These are phyloP conservation scores for Tarenaya hassleriana DNA, from an alignment of 345 rosid species.

Conservation along the genomic window DNA sequence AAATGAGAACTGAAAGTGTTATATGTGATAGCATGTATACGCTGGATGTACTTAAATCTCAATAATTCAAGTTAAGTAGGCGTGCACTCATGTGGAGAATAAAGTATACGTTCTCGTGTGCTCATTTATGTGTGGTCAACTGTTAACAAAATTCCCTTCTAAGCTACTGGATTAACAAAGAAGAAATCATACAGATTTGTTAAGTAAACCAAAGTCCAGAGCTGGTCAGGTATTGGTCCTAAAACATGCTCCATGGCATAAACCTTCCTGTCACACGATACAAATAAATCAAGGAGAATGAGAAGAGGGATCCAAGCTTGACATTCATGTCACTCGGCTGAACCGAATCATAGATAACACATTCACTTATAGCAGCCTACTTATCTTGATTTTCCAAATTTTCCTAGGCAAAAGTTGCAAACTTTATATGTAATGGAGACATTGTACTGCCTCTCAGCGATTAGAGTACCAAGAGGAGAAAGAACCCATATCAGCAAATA, in stretches of 20 bases:
- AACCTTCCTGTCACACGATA: slow-evolving; percentile 29
- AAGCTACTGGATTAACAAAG: neutral
- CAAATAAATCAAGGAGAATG: neutral
- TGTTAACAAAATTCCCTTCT: too few relatives aligned
- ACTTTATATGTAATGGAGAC: neutral
- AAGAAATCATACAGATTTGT: slow-evolving; percentile 26
- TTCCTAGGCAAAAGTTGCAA: neutral
- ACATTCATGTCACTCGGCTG: neutral
- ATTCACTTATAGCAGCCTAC: too few relatives aligned
- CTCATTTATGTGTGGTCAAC: too few relatives aligned
- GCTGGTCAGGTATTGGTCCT: slow-evolving; percentile 29
- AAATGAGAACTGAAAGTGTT: slow-evolving; percentile 5
- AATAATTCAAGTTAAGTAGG: neutral
- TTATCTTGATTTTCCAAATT: too few relatives aligned
- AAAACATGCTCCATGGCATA: slow-evolving; percentile 7
- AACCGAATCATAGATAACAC: too few relatives aligned
- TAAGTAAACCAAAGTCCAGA: slow-evolving; percentile 31
- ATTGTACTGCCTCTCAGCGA: too few relatives aligned
- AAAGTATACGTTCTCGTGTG: too few relatives aligned
- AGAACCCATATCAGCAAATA: too few relatives aligned
- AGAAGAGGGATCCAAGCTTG: neutral
- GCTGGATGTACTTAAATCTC: neutral
- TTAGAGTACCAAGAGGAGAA: too few relatives aligned
- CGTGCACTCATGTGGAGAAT: too few relatives aligned
- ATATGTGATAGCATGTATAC: too few relatives aligned